Conservation (phyloP, 352 stramenopile species). For the Ophiocytium majus region DNA sequence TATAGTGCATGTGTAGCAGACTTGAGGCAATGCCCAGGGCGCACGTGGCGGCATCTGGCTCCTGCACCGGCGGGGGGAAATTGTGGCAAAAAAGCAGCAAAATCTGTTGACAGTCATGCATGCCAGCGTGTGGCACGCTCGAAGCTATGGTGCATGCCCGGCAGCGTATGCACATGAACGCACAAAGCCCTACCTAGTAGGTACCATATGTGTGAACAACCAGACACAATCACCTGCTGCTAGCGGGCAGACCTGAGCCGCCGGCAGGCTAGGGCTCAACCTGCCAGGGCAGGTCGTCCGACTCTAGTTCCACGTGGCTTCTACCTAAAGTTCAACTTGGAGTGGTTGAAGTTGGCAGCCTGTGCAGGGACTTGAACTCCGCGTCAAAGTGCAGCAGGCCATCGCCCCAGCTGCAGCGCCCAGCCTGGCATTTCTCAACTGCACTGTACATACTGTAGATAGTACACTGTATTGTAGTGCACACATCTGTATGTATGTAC, state of each 20-base stretch:
- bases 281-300: background rate
- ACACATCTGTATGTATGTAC: too few species aligned
- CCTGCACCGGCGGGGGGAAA: background rate
- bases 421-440: too few species aligned
- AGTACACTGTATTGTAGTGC: too few species aligned
- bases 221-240: background rate
- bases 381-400: background rate
- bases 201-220: background rate
- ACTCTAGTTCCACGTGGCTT: background rate
- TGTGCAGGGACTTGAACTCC: background rate
- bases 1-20: background rate
- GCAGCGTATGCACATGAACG: too few species aligned
- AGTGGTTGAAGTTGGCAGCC: background rate
- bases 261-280: background rate
- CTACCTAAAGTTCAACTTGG: background rate
- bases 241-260: background rate
- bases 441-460: too few species aligned
- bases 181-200: background rate
- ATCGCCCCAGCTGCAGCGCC: constrained; percentile 6
- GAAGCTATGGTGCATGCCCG: too few species aligned
- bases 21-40: background rate
- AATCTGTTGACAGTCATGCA: background rate
- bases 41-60: background rate
- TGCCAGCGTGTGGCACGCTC: too few species aligned
- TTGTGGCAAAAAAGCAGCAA: background rate